Conservation (phyloP, 2,329 filamentous ascomycete species). For the Botrytis tulipae region DNA sequence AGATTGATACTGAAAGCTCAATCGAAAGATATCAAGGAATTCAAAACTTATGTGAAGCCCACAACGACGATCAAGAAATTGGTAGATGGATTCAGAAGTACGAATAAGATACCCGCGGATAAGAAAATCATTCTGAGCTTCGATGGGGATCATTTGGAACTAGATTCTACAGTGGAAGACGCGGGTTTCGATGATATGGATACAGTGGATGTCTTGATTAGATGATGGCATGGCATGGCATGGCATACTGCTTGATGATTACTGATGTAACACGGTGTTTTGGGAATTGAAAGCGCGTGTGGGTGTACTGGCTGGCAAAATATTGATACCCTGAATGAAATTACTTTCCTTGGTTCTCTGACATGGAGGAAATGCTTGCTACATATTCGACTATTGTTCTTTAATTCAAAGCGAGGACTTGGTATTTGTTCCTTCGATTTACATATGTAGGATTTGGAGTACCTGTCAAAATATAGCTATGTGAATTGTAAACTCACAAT, state of each 20-base stretch:
- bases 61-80: constrained; percentile 62
- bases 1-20: constrained; percentile 50
- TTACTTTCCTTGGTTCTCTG: neutral
- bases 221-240: constrained; percentile 21
- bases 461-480: neutral
- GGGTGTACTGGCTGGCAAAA: neutral
- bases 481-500: neutral
- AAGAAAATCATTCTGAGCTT: constrained; percentile 63
- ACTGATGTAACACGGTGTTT: neutral
- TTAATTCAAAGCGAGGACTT: neutral
- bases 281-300: neutral
- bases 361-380: neutral
- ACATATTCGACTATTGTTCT: neutral
- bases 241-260: neutral
- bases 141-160: constrained; percentile 71
- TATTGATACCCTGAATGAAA: constrained; percentile 9
- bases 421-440: neutral
- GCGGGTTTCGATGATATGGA: constrained; percentile 75
- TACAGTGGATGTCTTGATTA: constrained; percentile 62
- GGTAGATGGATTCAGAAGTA: constrained; percentile 58
- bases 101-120: constrained; percentile 50
- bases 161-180: constrained; percentile 58
- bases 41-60: constrained; percentile 51
- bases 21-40: constrained; percentile 49
- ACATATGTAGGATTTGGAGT: neutral